Base-by-base conservation (phyloP, 2,329 filamentous ascomycete genomes). In the Talaromyces atroroseus region DNA sequence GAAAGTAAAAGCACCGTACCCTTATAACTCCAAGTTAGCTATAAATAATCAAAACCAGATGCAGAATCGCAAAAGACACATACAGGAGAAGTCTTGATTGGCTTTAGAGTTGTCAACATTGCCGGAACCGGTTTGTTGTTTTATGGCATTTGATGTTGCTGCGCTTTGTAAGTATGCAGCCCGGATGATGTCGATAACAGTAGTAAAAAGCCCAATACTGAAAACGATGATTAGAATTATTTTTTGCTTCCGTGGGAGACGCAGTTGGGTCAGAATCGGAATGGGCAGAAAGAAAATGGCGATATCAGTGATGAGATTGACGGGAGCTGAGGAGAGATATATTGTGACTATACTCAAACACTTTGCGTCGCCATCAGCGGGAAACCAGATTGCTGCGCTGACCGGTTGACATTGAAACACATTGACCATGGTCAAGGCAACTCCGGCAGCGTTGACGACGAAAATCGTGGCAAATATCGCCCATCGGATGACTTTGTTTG, bases 261-360 rank as follows among this genome's bases (percentile, higher is more conserved):
- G 85, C 88, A 96, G 94, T 54, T 86, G 81, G 0, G 91, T 95
- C 20, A 96, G 76, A 10, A 96, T 88, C 1, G 92, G 92, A 65
- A 96, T 89, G 0, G 92, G 92, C 11, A 96, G 76, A 45, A 94
- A 87, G 29, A 97, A 78, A 51, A 96, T 90, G 45, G 89, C 89
- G 55, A 96, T 78, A 66, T 96, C 92, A 20, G 91, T 95, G 60
- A 95, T 86, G 63, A 96, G 89, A 73, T 96, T 96, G 68, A 96
- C 83, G 0, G 92, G 92, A 0, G 92, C 88, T 5, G 91, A 92
- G 5, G 83, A 82, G 10, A 87, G 81, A 62, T 86, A 85, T 36
- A 88, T 76, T 1, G 82, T 84, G 54, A 85, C 76, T 40, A 85
- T 82, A 64, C 86, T 80, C 49, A 78, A 82, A 65, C 85, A 88